Evolutionary conservation across 2,329 filamentous ascomycete genomes (phyloP).

Genomic region (Penicillium fuscoglaucum): DNA sequence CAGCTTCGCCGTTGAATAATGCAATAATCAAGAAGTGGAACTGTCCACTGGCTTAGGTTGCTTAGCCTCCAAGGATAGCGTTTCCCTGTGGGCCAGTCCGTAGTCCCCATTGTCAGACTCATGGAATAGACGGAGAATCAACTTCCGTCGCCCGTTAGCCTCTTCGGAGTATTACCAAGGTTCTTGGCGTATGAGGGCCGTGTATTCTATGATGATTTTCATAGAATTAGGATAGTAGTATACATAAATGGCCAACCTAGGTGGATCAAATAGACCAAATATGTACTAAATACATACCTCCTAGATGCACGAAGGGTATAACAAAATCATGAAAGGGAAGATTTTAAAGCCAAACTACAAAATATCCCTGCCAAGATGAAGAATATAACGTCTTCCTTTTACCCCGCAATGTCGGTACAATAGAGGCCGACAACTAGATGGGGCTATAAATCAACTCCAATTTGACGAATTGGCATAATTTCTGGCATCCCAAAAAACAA

Average conservation of each 20-base stretch:
- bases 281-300: neutral
- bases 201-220: neutral
- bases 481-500: neutral
- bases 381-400: neutral
- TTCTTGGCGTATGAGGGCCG: neutral
- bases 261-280: neutral
- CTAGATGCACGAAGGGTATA: no score
- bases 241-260: neutral
- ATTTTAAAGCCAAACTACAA: neutral
- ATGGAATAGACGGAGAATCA: neutral
- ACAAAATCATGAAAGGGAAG: neutral
- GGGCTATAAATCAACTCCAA: neutral
- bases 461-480: no score
- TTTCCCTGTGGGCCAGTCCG: neutral
- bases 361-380: constrained; percentile 1
- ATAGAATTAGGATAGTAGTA: neutral
- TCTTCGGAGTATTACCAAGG: neutral
- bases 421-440: constrained; percentile 3
- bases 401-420: constrained; percentile 14
- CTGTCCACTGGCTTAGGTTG: no score
- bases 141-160: neutral
- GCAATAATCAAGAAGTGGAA: neutral
- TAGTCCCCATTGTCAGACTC: neutral
- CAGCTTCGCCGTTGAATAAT: neutral
- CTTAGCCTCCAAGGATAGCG: neutral